Conservation (phyloP, 441 rosid genomes). For the Populus tomentosa region DNA sequence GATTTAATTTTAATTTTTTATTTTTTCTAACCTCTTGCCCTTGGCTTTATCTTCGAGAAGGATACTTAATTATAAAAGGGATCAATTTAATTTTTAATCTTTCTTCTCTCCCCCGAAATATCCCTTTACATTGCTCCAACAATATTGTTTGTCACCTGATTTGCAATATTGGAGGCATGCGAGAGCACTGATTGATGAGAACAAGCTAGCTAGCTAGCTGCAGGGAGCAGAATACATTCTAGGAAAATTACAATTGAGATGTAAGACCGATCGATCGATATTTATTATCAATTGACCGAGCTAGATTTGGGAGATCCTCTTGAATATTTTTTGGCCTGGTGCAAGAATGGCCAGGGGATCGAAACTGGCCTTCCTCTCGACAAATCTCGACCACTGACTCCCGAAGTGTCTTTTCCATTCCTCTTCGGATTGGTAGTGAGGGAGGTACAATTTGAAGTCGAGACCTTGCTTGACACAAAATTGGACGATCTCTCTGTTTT, state of each 20-base stretch:
- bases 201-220: not conserved
- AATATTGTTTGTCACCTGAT: constrained; percentile 9
- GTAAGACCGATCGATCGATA: not conserved
- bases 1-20: not conserved
- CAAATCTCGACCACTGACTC: constrained; percentile 60
- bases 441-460: constrained; percentile 82
- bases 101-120: not conserved
- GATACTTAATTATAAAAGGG: too few species aligned
- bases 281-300: not conserved
- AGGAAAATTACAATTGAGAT: constrained; percentile 20
- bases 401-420: constrained; percentile 89
- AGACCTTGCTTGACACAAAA: constrained; percentile 41
- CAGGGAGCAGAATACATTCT: not conserved
- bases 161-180: constrained; percentile 9
- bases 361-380: constrained; percentile 51
- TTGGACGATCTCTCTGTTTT: constrained; percentile 60
- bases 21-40: not conserved
- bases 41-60: not conserved
- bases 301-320: constrained; percentile 31
- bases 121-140: constrained; percentile 28
- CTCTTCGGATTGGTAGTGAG: constrained; percentile 66
- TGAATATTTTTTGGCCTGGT: constrained; percentile 86
- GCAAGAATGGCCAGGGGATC: constrained; percentile 86
- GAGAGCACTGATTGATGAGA: constrained; percentile 14
- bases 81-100: not conserved